Conservation (phyloP, 768 basidiomycete genomes). For the Kwoniella dejecticola region DNA sequence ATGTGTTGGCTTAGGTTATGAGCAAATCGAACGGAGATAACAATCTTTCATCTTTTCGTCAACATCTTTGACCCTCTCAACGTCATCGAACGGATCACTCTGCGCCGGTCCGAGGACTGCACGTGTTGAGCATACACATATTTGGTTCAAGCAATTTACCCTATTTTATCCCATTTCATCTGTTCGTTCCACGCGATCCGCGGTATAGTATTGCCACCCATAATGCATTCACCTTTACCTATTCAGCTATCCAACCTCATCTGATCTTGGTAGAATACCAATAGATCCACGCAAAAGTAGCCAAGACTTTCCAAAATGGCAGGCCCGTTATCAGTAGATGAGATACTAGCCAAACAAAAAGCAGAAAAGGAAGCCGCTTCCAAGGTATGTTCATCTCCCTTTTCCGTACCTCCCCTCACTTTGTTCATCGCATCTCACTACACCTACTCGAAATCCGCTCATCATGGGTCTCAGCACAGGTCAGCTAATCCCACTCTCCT, state of each 20-base stretch:
- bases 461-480: neutral
- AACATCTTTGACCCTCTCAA: neutral
- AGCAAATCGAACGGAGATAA: neutral
- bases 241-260: neutral
- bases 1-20: neutral
- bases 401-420: neutral
- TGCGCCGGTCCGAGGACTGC: neutral
- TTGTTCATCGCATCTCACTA: neutral
- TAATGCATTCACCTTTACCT: neutral
- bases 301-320: conserved; percentile 39
- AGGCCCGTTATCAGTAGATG: conserved; percentile 81
- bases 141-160: neutral
- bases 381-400: conserved; percentile 62
- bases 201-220: conserved; percentile 8
- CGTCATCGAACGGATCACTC: neutral
- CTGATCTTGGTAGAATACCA: too few species aligned
- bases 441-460: neutral
- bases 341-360: conserved; percentile 80
- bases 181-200: neutral
- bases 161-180: conserved; percentile 6
- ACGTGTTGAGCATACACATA: neutral
- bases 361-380: conserved; percentile 85
- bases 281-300: neutral
- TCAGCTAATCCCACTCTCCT: conserved; percentile 3
- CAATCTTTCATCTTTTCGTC: neutral